phyloP scores from a whole-genome alignment of 805 yeast genomes.

The Suhomyces prunicola region DNA sequence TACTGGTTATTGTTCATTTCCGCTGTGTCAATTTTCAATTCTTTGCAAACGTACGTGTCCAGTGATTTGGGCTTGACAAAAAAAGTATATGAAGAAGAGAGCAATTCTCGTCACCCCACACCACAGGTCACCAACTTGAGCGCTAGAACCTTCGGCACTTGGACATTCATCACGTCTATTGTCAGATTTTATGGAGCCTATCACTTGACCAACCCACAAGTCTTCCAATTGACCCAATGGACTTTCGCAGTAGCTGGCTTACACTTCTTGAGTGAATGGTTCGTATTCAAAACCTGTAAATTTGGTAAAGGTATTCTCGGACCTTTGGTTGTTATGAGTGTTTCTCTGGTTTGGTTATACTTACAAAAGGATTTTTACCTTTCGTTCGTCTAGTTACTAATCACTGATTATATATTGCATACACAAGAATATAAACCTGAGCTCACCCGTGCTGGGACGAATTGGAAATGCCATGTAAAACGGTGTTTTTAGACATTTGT shows the following conservation, averaged over 20 bases:
- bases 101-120: conserved; percentile 20
- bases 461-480: conserved; percentile 6
- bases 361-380: conserved; percentile 63
- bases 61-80: conserved; percentile 68
- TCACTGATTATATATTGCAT: background rate
- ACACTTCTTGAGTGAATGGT: conserved; percentile 85
- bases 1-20: conserved; percentile 53
- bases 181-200: conserved; percentile 88
- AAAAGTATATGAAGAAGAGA: conserved; percentile 60
- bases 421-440: background rate
- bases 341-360: conserved; percentile 77
- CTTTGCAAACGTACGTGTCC: conserved; percentile 77
- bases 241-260: conserved; percentile 78
- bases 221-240: conserved; percentile 75
- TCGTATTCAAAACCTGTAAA: conserved; percentile 72
- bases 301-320: conserved; percentile 87
- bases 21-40: conserved; percentile 87
- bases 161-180: conserved; percentile 87
- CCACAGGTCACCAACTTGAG: conserved; percentile 51
- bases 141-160: conserved; percentile 97
- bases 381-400: conserved; percentile 1
- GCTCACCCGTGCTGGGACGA: background rate
- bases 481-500: conserved; percentile 12
- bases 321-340: conserved; percentile 75
- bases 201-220: conserved; percentile 57